phyloP scores from a whole-genome alignment of 805 yeast genomes.

The Brettanomyces sp. region DNA sequence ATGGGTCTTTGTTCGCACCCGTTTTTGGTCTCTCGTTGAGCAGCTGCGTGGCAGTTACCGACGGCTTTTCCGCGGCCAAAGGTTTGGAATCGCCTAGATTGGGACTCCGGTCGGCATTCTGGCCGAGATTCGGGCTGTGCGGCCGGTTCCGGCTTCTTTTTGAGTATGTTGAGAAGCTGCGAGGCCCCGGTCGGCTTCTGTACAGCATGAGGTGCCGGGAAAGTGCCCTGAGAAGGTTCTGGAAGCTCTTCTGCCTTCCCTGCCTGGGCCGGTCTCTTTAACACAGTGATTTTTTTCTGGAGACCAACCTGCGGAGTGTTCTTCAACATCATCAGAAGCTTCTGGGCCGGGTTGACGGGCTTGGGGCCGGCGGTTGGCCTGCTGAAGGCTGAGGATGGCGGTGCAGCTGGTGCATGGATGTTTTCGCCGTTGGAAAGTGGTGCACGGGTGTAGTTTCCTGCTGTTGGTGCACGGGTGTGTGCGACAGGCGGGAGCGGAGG shows the following conservation, averaged over 20 bases:
- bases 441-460: background rate
- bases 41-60: background rate
- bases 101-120: background rate
- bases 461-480: background rate
- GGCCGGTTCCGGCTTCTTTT: constrained; percentile 8
- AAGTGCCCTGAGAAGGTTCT: no score
- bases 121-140: background rate
- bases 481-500: background rate
- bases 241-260: no score
- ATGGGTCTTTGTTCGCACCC: constrained; percentile 1
- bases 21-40: background rate
- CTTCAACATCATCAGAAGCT: background rate
- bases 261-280: background rate
- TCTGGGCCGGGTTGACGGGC: background rate
- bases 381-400: background rate
- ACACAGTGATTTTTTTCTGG: background rate
- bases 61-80: background rate
- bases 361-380: background rate
- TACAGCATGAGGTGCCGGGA: background rate
- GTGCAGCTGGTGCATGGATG: background rate
- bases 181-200: constrained; percentile 25
- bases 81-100: background rate
- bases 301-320: background rate
- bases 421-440: background rate
- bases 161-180: constrained; percentile 22